Base-by-base conservation (phyloP, 2,329 filamentous ascomycete genomes). In the Colletotrichum euphorbiae region DNA sequence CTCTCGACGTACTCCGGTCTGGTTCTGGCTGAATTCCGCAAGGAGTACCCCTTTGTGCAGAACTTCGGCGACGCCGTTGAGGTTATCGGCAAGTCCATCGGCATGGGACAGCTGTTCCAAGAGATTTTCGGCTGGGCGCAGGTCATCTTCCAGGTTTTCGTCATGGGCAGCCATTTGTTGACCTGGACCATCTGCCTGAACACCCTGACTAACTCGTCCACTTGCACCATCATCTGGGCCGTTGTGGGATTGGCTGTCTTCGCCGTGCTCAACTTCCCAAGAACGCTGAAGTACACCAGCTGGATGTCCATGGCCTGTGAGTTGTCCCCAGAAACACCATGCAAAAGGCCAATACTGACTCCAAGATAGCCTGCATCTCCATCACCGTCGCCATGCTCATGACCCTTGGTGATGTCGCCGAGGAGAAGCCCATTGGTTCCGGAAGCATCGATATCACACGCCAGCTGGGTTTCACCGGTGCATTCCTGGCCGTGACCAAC, bases 101-200 rank as follows among this genome's bases (percentile, higher is more conserved):
- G 80, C 24, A 81, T 82, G 71, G 89, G 90, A 0, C 77, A 77
- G 7, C 74, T 85, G 2, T 89, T 88, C 13, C 82, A 86, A 52
- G 86, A 90, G 70, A 70, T 92, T 43, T 82, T 90, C 63, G 89
- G 88, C 11, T 79, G 83, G 70, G 86, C 83, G 1, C 87, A 90
- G 74, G 81, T 86, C 19, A 78, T 90, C 45, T 89, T 91, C 74
- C 81, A 91, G 55, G 78, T 92, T 33, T 91, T 92, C 75, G 85
- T 91, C 75, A 90, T 91, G 85, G 89, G 85, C 4, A 89, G 87
- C 65, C 91, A 93, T 74, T 78, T 92, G n/a, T 79, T 91, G 60
- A 90, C 88, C 0, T 91, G 90, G 78, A 86, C 84, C 36, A 88
- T 91, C 70, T 89, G 89, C 74, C 81, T 91, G 77, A 91, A 91